Conservation (phyloP, 495 filamentous ascomycete genomes). For the Entonaema liquescens region DNA sequence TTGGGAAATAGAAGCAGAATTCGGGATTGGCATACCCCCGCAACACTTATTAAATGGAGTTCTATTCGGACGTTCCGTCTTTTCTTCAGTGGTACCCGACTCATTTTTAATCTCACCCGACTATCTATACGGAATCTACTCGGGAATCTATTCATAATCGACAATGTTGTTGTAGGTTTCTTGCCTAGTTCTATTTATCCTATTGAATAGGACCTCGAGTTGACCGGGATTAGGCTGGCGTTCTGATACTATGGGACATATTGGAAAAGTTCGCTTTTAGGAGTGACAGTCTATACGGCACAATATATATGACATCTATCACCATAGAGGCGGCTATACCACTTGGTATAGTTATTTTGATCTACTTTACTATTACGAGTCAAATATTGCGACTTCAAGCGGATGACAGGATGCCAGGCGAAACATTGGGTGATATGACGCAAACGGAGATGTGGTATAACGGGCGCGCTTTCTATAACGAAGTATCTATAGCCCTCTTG, state of each 20-base stretch:
- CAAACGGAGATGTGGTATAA: no score
- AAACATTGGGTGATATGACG: not conserved
- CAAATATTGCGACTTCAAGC: no score
- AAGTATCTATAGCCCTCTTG: not conserved
- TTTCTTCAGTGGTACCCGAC: not conserved
- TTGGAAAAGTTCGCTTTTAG: not conserved
- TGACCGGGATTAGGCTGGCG: not conserved
- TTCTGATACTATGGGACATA: not conserved
- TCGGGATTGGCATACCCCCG: not conserved
- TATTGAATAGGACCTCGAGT: not conserved
- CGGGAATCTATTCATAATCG: not conserved
- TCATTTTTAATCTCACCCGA: not conserved
- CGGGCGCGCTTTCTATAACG: no score
- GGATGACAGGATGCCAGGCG: no score
- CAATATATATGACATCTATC: not conserved
- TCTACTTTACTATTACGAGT: not conserved
- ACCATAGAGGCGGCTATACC: not conserved
- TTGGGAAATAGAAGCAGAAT: not conserved
- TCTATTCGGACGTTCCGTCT: not conserved
- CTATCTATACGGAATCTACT: not conserved
- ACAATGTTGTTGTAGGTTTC: not conserved
- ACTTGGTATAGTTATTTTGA: not conserved
- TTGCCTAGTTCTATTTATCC: not conserved
- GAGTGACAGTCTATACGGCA: not conserved
- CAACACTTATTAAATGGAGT: not conserved